Evolutionary conservation across 306 rosid species (phyloP).

Genomic region (Quercus rubra): DNA sequence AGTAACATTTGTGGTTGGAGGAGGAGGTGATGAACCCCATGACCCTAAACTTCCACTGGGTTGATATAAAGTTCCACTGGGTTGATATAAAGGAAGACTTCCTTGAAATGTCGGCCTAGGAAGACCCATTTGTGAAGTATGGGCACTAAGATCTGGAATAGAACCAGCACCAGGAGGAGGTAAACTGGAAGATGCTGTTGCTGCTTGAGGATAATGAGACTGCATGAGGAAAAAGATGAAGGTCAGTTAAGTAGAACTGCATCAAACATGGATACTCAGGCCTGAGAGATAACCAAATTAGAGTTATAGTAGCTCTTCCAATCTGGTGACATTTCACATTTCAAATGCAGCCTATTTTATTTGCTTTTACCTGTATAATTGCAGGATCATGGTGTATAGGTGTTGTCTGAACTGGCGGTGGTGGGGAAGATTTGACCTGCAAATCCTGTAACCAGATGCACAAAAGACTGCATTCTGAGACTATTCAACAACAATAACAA

Average conservation of each 20-base stretch:
- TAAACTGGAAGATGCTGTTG: conserved; percentile 3
- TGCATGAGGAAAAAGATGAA: neutral
- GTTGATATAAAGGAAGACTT: conserved; percentile 22
- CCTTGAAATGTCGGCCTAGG: conserved; percentile 18
- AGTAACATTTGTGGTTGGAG: conserved; percentile 16
- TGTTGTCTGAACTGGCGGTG: conserved; percentile 15
- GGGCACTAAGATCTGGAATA: conserved; percentile 11
- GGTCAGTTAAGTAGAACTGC: neutral
- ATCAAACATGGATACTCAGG: neutral
- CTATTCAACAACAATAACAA: neutral
- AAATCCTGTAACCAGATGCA: conserved; percentile 20
- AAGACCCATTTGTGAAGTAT: conserved; percentile 14
- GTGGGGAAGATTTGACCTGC: conserved; percentile 21
- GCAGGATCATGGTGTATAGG: conserved; percentile 22
- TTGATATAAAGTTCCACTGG: conserved; percentile 22
- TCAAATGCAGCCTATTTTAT: neutral
- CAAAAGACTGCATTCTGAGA: neutral
- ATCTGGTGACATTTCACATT: neutral
- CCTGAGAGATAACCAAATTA: neutral
- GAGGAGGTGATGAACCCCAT: conserved; percentile 23
- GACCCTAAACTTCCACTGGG: conserved; percentile 18
- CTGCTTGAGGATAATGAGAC: conserved; percentile 23
- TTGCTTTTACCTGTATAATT: conserved; percentile 18
- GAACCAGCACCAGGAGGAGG: conserved; percentile 12
- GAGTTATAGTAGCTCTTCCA: neutral